Base-by-base conservation (phyloP, 1,284 basidiomycete genomes). In the Irpex lacteus region DNA sequence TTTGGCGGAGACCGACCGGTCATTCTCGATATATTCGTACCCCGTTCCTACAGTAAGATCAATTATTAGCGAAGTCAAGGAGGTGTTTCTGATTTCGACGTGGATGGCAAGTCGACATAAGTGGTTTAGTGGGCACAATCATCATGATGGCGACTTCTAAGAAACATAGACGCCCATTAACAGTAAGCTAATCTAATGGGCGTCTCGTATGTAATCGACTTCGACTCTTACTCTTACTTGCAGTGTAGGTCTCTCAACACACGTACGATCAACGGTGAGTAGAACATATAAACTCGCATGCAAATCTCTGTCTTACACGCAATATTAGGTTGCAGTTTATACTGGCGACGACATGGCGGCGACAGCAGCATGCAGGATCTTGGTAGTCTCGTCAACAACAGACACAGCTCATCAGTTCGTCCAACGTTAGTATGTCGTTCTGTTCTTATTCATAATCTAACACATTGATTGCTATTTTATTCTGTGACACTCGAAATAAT, bases 351-450 rank as follows among this genome's bases (percentile, higher is more conserved):
- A 18, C 59, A 72, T 72, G 70, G 66, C 70, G 11, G 67, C 70
- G 38, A 60, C 65, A 15, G 67, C 73, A 15, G 68, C 67, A 60
- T 83, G 81, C 66, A 78, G 82, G 54, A 86, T 85, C 60, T 76
- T 86, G n/a, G 76, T 80, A 32, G 70, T 85, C 36, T 80, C 83
- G 7, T 75, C 83, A 2, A 76, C 78, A 6, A 64, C 77, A 4
- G 72, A 75, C 7, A 76, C 77, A 61, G 82, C 81, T 4, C 74
- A 75, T 58, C 70, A 75, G 53, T 78, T 84, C 67, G 78, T 84
- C 65, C 70, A 80, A 70, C 80, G 84, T 84, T 56, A 13, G 54
- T 56, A 77, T 70, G 82, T 80, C 66, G 60, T 63, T 72, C 62
- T 63, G 60, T 57, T 63, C 63, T 61, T 59, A 50, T 63, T 60